phyloP scores from a whole-genome alignment of 345 rosid species.

The Eucalyptus rudis region DNA sequence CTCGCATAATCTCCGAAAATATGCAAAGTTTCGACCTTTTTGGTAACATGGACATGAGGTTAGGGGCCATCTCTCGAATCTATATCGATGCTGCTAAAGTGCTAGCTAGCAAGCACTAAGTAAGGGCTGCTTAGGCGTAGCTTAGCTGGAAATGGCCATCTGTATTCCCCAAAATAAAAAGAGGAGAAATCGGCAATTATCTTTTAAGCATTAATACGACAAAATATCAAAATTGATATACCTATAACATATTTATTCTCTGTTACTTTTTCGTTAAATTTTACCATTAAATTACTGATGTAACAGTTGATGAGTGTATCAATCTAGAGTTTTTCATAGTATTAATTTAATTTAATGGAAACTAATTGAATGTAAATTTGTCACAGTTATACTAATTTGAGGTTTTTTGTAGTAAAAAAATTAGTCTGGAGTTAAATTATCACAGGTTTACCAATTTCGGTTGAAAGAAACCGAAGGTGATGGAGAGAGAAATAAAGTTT shows the following conservation, averaged over 20 bases:
- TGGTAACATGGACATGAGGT: neutral
- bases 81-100: neutral
- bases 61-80: neutral
- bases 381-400: too few species aligned
- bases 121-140: neutral
- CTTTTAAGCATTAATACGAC: too few species aligned
- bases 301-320: neutral
- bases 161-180: neutral
- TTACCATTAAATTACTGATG: neutral
- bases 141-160: neutral
- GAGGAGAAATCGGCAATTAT: neutral
- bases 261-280: too few species aligned
- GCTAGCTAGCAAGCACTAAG: neutral
- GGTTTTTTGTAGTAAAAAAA: too few species aligned
- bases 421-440: too few species aligned
- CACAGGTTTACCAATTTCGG: fast-evolving
- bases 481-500: too few species aligned
- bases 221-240: too few species aligned
- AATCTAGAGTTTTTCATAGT: too few species aligned
- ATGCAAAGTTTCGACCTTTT: neutral
- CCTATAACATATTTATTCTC: too few species aligned
- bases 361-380: too few species aligned
- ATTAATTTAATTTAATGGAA: too few species aligned
- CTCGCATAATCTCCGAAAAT: neutral
- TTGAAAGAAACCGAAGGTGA: too few species aligned